Conservation (phyloP, 148 eudicot genomes). For the Rhododendron griersonianum region DNA sequence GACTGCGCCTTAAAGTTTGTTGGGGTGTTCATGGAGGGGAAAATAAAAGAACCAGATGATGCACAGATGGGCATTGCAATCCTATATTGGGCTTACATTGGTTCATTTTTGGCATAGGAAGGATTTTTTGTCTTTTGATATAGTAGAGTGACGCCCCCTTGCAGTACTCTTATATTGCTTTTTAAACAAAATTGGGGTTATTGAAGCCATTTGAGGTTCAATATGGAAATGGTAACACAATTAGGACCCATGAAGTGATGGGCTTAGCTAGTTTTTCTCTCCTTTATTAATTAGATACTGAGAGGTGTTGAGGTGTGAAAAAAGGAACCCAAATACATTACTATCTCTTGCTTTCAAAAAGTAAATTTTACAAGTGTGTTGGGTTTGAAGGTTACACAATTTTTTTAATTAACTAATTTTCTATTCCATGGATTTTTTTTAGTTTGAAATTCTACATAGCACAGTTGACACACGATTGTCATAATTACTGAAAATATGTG, state of each 20-base stretch:
- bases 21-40: background rate
- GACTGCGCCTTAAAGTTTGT: background rate
- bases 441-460: background rate
- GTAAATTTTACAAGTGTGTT: background rate
- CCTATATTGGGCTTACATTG: background rate
- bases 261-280: no score
- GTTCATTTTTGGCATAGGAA: background rate
- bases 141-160: background rate
- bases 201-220: background rate
- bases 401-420: background rate
- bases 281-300: background rate
- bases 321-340: background rate
- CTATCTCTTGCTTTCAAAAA: background rate
- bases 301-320: background rate
- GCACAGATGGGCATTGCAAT: background rate
- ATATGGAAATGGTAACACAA: background rate
- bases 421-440: background rate
- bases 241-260: background rate
- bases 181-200: background rate
- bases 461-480: background rate
- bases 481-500: background rate
- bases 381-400: background rate
- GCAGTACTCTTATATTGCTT: background rate
- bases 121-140: background rate
- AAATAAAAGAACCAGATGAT: background rate